Evolutionary conservation across 2,329 filamentous ascomycete species (phyloP), one percentile per base, ranked within the genome.

Genomic region (Penicillium sp.): DNA sequence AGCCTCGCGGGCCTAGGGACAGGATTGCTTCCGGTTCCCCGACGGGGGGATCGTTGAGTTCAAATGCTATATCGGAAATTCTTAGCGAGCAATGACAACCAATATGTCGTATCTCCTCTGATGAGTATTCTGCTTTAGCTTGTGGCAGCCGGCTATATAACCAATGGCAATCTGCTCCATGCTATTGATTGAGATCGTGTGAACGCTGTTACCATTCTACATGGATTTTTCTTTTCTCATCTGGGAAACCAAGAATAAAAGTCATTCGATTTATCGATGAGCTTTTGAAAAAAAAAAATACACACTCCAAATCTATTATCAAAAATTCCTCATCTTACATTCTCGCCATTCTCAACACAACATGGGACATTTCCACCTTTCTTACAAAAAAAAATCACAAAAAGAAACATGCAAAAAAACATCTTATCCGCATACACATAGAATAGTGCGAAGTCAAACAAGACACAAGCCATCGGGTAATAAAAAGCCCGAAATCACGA

Each of bases 11-110:
- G 1, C 36, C 47, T 41, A 59, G 47, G 30, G 51, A 57, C 42
- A 49, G 53, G 14, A 14, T 55, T 8, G 40, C 43, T 26, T 42
- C 58, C 27, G 47, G 54, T 19, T 34, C 49, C 18, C 58, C 54
- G 36, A 36, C 41, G 34, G 51, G 11, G 61, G 62, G 27, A 2
- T 60, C 64, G 9, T 54, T 69, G 41, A 52, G 61, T 2, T 63
- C 62, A 4, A 68, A 70, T 51, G 65, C 67, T 10, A 68, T 69
- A 14, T 64, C 61, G 40, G 68, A 70, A 47, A 61, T 67, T 47
- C 59, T 69, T n/a, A 57, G 65, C 43, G 61, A 64, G 39, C 64
- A 66, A 59, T 70, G 60, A 70, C 57, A 67, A 44, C 32, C 27
- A 38, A 29, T 14, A 19, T 32, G 45, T 36, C 16, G 11, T 39